These are phyloP conservation scores for Cicer arietinum DNA, from an alignment of 306 rosid species.

Conservation along the genomic window DNA sequence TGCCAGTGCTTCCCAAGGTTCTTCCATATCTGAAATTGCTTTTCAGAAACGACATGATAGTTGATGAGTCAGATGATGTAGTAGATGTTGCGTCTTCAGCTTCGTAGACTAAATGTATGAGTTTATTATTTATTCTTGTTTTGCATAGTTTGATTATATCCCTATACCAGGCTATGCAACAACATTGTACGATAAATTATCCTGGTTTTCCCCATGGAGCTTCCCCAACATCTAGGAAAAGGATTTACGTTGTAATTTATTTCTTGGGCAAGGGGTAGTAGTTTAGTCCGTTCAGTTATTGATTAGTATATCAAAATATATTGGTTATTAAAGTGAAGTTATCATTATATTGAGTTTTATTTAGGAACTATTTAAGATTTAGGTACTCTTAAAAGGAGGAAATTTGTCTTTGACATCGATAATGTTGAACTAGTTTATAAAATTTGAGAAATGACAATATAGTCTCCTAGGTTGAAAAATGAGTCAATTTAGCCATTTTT, in stretches of 20 bases:
- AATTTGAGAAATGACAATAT: background rate
- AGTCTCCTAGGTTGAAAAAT: no score
- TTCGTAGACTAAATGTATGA: slow-evolving; percentile 35
- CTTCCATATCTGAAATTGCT: slow-evolving; percentile 88
- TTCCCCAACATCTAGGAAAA: background rate
- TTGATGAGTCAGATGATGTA: slow-evolving; percentile 71
- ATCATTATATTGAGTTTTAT: background rate
- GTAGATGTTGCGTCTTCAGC: slow-evolving; percentile 46
- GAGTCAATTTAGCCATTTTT: no score
- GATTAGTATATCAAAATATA: background rate
- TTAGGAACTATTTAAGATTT: background rate
- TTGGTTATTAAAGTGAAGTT: background rate
- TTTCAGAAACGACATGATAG: slow-evolving; percentile 70
- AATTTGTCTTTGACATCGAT: background rate
- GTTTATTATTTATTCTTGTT: background rate
- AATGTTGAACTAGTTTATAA: background rate
- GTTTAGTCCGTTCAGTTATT: slow-evolving; percentile 3
- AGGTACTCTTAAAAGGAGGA: background rate
- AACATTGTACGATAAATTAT: slow-evolving; percentile 19
- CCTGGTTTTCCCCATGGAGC: background rate
- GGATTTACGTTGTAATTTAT: background rate
- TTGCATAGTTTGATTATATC: slow-evolving; percentile 29
- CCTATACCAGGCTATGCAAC: slow-evolving; percentile 12
- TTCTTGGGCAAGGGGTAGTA: background rate
- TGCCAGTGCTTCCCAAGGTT: slow-evolving; percentile 77